These are phyloP conservation scores for Boletus eberwhitei DNA, from an alignment of 768 basidiomycete genomes.

Conservation along the genomic window DNA sequence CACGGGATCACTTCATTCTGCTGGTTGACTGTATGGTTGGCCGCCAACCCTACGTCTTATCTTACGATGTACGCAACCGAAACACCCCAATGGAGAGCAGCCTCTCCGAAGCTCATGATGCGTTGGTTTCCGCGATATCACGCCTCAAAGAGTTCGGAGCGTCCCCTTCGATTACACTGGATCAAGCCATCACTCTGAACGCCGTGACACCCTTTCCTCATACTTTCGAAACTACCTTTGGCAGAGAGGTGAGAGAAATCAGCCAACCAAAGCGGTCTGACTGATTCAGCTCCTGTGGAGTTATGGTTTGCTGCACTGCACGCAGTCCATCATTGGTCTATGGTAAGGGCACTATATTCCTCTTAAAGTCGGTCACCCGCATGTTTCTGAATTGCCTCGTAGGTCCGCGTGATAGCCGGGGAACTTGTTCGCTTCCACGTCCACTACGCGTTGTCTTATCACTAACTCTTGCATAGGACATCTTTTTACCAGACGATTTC, in stretches of 20 bases:
- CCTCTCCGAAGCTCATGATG: constrained; percentile 53
- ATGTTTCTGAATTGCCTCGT: constrained; percentile 1
- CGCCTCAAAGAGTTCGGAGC: constrained; percentile 50
- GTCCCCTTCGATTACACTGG: constrained; percentile 41
- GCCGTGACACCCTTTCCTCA: constrained; percentile 80
- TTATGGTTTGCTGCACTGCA: constrained; percentile 86
- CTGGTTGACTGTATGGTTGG: constrained; percentile 53
- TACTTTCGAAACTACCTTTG: constrained; percentile 74
- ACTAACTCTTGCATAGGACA: constrained; percentile 43
- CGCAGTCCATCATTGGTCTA: constrained; percentile 89
- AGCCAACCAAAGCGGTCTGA: neutral
- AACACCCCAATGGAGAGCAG: constrained; percentile 84
- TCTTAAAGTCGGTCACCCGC: neutral
- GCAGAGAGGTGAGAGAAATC: constrained; percentile 58
- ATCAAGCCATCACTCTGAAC: constrained; percentile 65
- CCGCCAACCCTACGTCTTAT: constrained; percentile 50
- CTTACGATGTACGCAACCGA: constrained; percentile 72
- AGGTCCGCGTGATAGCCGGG: constrained; percentile 83
- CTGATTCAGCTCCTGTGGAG: constrained; percentile 35
- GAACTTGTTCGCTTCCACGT: constrained; percentile 56
- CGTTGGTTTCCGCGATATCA: constrained; percentile 53
- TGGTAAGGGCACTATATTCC: constrained; percentile 47
- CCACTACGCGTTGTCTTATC: neutral
- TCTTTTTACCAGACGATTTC: constrained; percentile 70
- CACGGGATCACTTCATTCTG: constrained; percentile 76